Percentiles rank a stretch among this genome's conserved stretches.
These are phyloP conservation scores for Globisporangium paddicum DNA, from an alignment of 352 stramenopile species.

Conservation along the genomic window DNA sequence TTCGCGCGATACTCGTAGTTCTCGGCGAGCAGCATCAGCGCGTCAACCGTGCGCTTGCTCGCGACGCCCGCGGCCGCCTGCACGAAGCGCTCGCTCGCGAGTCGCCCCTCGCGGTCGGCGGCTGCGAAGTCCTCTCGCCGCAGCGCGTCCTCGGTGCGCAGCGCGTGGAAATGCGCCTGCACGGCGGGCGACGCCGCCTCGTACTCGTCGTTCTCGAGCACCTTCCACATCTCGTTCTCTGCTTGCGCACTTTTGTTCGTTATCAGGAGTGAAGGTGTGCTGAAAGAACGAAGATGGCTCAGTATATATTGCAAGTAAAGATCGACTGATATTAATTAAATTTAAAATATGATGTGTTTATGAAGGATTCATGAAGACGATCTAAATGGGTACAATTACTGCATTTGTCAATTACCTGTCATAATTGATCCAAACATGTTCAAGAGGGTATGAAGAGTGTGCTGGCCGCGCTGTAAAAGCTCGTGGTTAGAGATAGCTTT, in stretches of 20 bases:
- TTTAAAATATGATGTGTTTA: too few relatives aligned
- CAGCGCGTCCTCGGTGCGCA: slow-evolving; percentile 61
- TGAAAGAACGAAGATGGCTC: background rate
- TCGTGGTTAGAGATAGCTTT: too few relatives aligned
- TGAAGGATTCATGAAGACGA: too few relatives aligned
- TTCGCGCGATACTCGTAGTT: slow-evolving; percentile 80
- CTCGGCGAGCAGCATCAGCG: slow-evolving; percentile 61
- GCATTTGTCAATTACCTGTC: too few relatives aligned
- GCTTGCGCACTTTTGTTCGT: background rate
- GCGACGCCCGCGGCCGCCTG: slow-evolving; percentile 46
- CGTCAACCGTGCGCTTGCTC: slow-evolving; percentile 66
- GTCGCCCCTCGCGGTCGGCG: slow-evolving; percentile 62
- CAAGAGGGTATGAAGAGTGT: too few relatives aligned
- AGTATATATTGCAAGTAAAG: too few relatives aligned
- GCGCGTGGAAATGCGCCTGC: slow-evolving; percentile 77
- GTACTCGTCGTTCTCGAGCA: slow-evolving; percentile 63
- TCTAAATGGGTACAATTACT: too few relatives aligned
- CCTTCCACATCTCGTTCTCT: slow-evolving; percentile 41
- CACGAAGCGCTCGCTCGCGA: slow-evolving; percentile 69
- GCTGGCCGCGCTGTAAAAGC: too few relatives aligned
- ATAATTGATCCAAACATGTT: too few relatives aligned
- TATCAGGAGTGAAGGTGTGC: slow-evolving; percentile 2
- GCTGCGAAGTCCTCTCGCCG: slow-evolving; percentile 41
- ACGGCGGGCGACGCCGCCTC: slow-evolving; percentile 65
- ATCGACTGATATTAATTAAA: too few relatives aligned